A percentile compares a stretch with the other conserved stretches of the same genome.
phyloP scores from a whole-genome alignment of 1,139 yeast species.

The Zhuliangozyma parablackwelliae region DNA sequence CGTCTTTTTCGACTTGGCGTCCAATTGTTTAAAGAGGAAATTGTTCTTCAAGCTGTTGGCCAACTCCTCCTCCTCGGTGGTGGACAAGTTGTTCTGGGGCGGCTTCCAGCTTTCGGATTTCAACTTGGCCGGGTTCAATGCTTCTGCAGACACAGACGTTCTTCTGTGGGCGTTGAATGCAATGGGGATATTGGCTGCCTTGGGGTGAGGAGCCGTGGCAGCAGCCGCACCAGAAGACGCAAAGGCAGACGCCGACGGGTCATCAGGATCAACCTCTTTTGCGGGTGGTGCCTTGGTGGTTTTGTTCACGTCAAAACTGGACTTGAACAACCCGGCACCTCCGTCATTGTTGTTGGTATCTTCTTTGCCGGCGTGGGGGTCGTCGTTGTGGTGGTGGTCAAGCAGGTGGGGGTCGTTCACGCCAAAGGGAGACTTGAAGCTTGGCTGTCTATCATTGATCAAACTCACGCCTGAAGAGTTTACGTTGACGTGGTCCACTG shows the following conservation, averaged over 20 bases:
- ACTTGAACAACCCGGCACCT: constrained; percentile 32
- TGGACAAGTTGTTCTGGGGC: constrained; percentile 60
- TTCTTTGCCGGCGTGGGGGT: constrained; percentile 4
- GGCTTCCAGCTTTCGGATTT: constrained; percentile 69
- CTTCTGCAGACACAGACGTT: constrained; percentile 84
- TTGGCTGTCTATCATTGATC: constrained; percentile 38
- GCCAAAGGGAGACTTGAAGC: constrained; percentile 62
- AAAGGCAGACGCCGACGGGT: constrained; percentile 6
- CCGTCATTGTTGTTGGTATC: constrained; percentile 8
- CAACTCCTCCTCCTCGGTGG: constrained; percentile 64
- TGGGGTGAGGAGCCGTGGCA: constrained; percentile 14
- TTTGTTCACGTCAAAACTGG: constrained; percentile 39
- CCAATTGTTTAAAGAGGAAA: constrained; percentile 75
- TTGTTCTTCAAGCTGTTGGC: constrained; percentile 70
- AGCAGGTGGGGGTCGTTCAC: constrained; percentile 58
- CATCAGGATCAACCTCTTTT: constrained; percentile 14
- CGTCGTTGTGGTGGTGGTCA: constrained; percentile 15
- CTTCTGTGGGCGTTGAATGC: constrained; percentile 79
- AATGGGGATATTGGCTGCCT: constrained; percentile 34
- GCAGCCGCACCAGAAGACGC: constrained; percentile 2
- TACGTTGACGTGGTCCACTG: constrained; percentile 24
- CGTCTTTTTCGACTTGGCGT: constrained; percentile 67
- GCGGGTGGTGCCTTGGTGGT: constrained; percentile 13
- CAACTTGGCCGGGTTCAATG: constrained; percentile 53
- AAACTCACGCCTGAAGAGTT: constrained; percentile 14